A percentile compares a stretch with the other conserved stretches of the same genome.
These are phyloP conservation scores for Eutrema salsugineum DNA, from an alignment of 441 rosid genomes.

Conservation along the genomic window DNA sequence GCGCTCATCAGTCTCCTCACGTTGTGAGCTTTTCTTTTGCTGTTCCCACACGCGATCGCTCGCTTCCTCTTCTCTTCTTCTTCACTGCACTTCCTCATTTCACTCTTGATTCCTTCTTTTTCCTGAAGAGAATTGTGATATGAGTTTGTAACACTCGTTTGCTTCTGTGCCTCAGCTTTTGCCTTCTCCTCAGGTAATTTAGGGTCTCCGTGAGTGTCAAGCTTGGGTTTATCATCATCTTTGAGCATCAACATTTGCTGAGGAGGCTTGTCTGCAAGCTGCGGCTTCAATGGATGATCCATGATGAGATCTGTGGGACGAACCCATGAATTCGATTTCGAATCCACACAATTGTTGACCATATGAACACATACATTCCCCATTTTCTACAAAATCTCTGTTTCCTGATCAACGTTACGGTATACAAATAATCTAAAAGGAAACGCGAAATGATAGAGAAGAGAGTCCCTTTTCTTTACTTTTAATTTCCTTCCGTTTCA, in stretches of 20 bases:
- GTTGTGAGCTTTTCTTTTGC: slow-evolving; percentile 34
- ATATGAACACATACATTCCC: slow-evolving; percentile 36
- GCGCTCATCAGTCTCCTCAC: slow-evolving; percentile 47
- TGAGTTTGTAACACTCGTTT: slow-evolving; percentile 6
- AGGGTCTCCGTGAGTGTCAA: slow-evolving; percentile 21
- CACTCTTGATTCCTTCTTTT: neutral
- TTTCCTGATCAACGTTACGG: neutral
- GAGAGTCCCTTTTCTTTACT: neutral
- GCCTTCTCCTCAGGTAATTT: slow-evolving; percentile 16
- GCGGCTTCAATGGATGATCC: slow-evolving; percentile 25
- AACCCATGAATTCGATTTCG: slow-evolving; percentile 45
- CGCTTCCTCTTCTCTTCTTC: slow-evolving; percentile 13
- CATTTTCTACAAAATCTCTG: slow-evolving; percentile 18
- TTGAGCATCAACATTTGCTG: slow-evolving; percentile 39
- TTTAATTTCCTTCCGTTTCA: slow-evolving; percentile 15
- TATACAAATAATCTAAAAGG: neutral
- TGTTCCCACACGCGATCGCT: slow-evolving; percentile 17
- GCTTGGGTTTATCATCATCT: slow-evolving; percentile 40
- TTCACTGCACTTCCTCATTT: slow-evolving; percentile 5
- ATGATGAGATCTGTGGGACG: slow-evolving; percentile 34
- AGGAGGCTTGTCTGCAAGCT: slow-evolving; percentile 31
- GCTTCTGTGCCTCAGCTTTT: neutral
- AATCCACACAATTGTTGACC: slow-evolving; percentile 60
- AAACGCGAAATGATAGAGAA: neutral
- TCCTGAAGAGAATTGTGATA: neutral